These are phyloP conservation scores for Sclerospora graminicola DNA, from an alignment of 352 stramenopile genomes.

Conservation along the genomic window DNA sequence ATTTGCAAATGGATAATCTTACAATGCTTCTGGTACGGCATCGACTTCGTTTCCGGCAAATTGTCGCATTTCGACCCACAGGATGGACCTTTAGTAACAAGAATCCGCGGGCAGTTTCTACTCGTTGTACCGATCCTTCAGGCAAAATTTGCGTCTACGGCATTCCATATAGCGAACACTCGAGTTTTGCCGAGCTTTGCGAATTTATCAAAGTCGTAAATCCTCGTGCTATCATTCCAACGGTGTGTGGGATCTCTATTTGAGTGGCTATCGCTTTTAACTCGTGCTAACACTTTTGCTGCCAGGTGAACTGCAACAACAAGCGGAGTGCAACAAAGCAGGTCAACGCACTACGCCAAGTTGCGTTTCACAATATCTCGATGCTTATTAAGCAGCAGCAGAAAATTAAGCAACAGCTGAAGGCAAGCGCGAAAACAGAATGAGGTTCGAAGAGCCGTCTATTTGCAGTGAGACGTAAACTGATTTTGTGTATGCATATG, in stretches of 20 bases:
- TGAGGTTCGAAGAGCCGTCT: background rate
- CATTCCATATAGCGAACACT: conserved; percentile 96
- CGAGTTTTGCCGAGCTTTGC: conserved; percentile 91
- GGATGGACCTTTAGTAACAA: conserved; percentile 83
- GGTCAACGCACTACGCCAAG: conserved; percentile 49
- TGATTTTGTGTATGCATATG: too few relatives aligned
- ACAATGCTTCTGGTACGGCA: conserved; percentile 52
- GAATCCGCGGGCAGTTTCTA: conserved; percentile 39
- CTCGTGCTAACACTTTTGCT: background rate
- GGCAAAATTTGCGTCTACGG: conserved; percentile 87
- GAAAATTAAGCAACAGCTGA: conserved; percentile 17
- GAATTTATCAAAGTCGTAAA: conserved; percentile 87
- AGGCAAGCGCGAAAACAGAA: conserved; percentile 12
- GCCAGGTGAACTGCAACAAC: conserved; percentile 62
- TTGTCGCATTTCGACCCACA: conserved; percentile 93
- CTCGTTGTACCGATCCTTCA: conserved; percentile 64
- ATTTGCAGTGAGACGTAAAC: too few relatives aligned
- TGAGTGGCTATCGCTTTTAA: too few relatives aligned
- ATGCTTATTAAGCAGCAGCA: conserved; percentile 36
- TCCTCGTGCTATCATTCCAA: conserved; percentile 87
- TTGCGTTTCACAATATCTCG: conserved; percentile 51
- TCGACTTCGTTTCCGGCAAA: conserved; percentile 52
- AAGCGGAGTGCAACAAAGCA: conserved; percentile 61
- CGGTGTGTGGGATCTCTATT: conserved; percentile 37
- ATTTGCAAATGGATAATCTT: conserved; percentile 90